Percentiles rank a stretch among this genome's conserved stretches.
These are phyloP conservation scores for Waitea zeae DNA, from an alignment of 1,284 basidiomycete species.

Conservation along the genomic window DNA sequence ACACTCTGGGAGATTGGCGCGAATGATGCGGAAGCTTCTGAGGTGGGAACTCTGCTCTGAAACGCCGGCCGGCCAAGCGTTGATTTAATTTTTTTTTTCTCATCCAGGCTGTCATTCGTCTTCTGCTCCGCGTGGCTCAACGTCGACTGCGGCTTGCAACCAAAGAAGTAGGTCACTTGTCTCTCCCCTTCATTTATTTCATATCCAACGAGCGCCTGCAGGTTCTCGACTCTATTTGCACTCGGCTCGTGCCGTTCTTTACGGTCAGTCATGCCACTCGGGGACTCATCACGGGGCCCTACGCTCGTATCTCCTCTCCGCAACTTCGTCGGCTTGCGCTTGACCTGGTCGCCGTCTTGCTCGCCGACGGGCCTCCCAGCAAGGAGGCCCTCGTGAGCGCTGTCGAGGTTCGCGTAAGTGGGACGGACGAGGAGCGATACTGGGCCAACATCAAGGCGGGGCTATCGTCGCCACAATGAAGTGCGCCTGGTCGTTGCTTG, in stretches of 20 bases:
- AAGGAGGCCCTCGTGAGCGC: neutral
- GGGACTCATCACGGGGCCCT: slow-evolving; percentile 62
- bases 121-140: slow-evolving; percentile 46
- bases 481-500: too few relatives aligned
- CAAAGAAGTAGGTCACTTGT: slow-evolving; percentile 19
- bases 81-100: slow-evolving; percentile 1
- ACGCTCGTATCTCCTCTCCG: slow-evolving; percentile 32
- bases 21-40: slow-evolving; percentile 33
- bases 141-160: slow-evolving; percentile 27
- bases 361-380: slow-evolving; percentile 4
- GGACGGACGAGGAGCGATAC: slow-evolving; percentile 1
- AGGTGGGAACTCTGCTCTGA: slow-evolving; percentile 33
- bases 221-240: slow-evolving; percentile 26
- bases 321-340: slow-evolving; percentile 25
- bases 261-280: slow-evolving; percentile 48
- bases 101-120: slow-evolving; percentile 24
- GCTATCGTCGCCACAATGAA: too few relatives aligned
- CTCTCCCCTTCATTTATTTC: slow-evolving; percentile 8
- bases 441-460: slow-evolving; percentile 2
- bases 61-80: slow-evolving; percentile 2
- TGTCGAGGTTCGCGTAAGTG: neutral
- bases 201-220: slow-evolving; percentile 9
- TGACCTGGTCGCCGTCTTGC: slow-evolving; percentile 22
- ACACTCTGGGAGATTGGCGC: slow-evolving; percentile 70
- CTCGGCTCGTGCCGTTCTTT: slow-evolving; percentile 65